Conservation (phyloP, 208 protist species). For the Leishmania tropica region DNA sequence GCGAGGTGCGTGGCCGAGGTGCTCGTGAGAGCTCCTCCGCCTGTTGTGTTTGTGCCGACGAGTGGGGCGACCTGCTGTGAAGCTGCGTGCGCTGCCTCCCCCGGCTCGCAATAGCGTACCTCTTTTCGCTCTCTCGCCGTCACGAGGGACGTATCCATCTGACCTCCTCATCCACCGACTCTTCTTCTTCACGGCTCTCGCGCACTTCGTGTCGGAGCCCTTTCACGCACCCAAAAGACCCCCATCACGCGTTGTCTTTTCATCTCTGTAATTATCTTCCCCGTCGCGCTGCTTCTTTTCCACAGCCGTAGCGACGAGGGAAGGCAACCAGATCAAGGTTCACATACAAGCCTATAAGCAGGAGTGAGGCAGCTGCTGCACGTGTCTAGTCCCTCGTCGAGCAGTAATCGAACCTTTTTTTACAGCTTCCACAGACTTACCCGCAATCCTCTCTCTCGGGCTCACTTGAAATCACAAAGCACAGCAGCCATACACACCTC, state of each 20-base stretch:
- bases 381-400: background rate
- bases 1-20: background rate
- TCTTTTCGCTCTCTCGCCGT: background rate
- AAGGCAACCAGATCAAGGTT: background rate
- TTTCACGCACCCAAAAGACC: background rate
- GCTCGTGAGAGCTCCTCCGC: too few species aligned
- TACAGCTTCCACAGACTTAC: background rate
- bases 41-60: background rate
- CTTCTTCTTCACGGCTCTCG: background rate
- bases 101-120: background rate
- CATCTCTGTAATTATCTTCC: background rate
- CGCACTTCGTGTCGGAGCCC: background rate
- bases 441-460: background rate
- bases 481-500: background rate
- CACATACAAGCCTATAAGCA: background rate
- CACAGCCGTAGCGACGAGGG: background rate
- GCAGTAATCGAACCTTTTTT: background rate
- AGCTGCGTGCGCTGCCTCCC: too few species aligned
- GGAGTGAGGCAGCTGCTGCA: background rate
- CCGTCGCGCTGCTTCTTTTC: background rate
- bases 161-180: background rate
- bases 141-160: background rate
- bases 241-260: background rate
- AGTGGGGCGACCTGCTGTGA: background rate
- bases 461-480: background rate